These are phyloP conservation scores for Cryphonectria parasitica DNA, from an alignment of 2,329 filamentous ascomycete genomes.

Conservation along the genomic window DNA sequence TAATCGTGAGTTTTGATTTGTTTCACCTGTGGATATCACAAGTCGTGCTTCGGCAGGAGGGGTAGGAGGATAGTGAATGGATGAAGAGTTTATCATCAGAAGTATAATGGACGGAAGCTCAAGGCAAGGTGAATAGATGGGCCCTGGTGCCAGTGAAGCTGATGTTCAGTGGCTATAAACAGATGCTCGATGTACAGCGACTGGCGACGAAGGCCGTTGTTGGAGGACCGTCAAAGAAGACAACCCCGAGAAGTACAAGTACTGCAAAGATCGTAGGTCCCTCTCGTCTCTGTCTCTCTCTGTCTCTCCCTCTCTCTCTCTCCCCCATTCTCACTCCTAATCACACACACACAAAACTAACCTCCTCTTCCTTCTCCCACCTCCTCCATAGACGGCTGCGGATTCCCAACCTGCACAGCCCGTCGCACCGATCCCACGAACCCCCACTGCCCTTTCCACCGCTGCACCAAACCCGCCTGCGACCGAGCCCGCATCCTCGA, in stretches of 20 bases:
- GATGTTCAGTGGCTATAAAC: neutral
- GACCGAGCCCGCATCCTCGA: conserved; percentile 14
- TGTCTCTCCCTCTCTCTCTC: no score
- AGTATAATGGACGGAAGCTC: neutral
- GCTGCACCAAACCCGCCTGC: conserved; percentile 28
- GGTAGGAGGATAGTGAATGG: no score
- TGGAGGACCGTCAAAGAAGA: conserved; percentile 31
- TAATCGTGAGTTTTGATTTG: conserved; percentile 18
- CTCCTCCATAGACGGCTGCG: conserved; percentile 31
- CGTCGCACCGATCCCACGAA: conserved; percentile 8
- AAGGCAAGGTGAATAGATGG: neutral
- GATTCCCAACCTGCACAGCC: conserved; percentile 27
- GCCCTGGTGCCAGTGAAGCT: neutral
- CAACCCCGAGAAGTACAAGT: conserved; percentile 32
- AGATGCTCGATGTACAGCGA: conserved; percentile 29
- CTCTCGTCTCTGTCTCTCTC: no score
- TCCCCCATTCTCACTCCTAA: neutral
- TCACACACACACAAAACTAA: neutral
- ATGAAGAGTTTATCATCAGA: no score
- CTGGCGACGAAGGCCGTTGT: conserved; percentile 29
- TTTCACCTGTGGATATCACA: neutral
- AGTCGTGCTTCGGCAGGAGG: neutral
- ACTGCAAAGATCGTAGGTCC: conserved; percentile 33
- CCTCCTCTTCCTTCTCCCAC: neutral
- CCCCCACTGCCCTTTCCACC: conserved; percentile 27